Base-by-base conservation (phyloP, 1,284 basidiomycete genomes). In the Meripilus lineatus region DNA sequence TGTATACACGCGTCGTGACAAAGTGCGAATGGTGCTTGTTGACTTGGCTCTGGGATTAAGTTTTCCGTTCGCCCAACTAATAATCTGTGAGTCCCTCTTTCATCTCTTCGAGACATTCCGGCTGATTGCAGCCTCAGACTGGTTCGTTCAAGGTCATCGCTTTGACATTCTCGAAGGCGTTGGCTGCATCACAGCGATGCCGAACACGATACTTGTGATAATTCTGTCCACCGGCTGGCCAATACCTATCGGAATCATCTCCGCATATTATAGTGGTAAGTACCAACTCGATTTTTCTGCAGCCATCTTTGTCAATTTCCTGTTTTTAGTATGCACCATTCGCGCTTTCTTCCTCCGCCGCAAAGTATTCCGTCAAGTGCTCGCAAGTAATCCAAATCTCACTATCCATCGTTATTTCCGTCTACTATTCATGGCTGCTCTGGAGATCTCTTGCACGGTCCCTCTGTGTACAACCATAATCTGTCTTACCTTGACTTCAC, bases 91-190 rank as follows among this genome's bases (percentile, higher is more conserved):
- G 68, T 61, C 8, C n/a, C n/a, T 26, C 10, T 37, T 17, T 18
- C 24, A 4, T 22, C 32, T 15, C 25, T 22, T n/a, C 10, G 11
- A 8, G 14, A 3, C n/a, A 4, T 10, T 22, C n/a, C n/a, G n/a
- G 11, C 11, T 35, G 10, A 13, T 35, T 11, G 18, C 5, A 38
- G 11, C 38, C 11, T 3, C 38, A 68, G 61, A 58, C 44, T 63
- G 52, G 52, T 57, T 63, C 44, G 47, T 58, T 38, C 59, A 63
- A 56, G 71, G 70, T 2, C 72, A 77, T 55, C 75, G 81, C 20
- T 84, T 72, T 57, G 57, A 75, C 45, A 76, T 84, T 40, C 66
- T 66, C 26, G 77, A 83, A 58, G 70, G 79, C 41, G 50, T 81
- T 26, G 81, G 81, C 2, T 83, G 79, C 54, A 61, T 58, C 32